Evolutionary conservation across 176 grass and related monocot species (phyloP).

Genomic region (Carex myosuroides): DNA sequence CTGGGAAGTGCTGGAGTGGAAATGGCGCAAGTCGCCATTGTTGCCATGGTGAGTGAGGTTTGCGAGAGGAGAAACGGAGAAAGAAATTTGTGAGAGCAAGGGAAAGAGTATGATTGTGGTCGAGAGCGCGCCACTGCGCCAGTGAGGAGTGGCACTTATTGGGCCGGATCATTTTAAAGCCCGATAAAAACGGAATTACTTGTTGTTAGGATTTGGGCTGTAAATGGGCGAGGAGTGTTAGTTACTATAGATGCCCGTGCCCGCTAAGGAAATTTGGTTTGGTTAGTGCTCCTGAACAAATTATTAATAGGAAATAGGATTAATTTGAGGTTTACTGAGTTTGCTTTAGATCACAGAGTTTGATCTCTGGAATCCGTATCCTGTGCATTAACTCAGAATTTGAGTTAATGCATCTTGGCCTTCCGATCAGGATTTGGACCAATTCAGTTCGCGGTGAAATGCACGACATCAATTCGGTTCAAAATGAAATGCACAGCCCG

Average conservation of each 20-base stretch:
- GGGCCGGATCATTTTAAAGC: background rate
- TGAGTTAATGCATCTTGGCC: no score
- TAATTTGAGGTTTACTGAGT: no score
- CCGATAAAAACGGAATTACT: background rate
- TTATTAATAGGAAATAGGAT: no score
- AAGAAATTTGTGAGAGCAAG: background rate
- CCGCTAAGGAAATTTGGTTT: background rate
- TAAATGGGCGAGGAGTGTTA: background rate
- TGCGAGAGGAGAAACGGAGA: background rate
- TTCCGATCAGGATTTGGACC: no score
- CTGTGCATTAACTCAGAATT: no score
- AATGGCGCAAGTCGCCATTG: background rate
- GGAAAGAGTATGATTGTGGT: background rate
- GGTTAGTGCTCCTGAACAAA: no score
- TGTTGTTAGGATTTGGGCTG: background rate
- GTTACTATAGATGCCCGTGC: background rate
- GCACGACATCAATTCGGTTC: no score
- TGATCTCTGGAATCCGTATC: no score
- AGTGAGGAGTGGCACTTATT: background rate
- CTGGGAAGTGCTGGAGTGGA: background rate
- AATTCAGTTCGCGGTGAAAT: no score
- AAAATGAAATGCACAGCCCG: no score
- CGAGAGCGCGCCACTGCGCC: background rate
- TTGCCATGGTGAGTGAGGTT: background rate
- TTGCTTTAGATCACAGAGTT: no score